Conservation (phyloP, 129 eudicot species). For the Saussurea involucrata region DNA sequence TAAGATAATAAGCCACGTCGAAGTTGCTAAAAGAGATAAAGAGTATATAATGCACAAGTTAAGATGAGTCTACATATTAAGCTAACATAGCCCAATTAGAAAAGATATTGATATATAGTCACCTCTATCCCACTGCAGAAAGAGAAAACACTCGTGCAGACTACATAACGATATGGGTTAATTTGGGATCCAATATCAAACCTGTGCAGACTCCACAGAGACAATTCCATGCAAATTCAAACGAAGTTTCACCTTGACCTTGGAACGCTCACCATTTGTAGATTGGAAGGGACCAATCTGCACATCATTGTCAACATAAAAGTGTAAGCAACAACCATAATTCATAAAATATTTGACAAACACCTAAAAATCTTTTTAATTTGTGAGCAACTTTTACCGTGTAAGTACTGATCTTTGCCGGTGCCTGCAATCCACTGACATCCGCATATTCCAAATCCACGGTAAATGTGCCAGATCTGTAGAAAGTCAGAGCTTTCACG, state of each 20-base stretch:
- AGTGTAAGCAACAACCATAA: background rate
- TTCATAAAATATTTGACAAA: background rate
- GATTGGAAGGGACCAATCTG: constrained; percentile 96
- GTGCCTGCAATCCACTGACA: constrained; percentile 77
- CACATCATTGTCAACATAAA: constrained; percentile 3
- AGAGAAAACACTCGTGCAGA: no score
- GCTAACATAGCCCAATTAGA: no score
- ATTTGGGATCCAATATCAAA: constrained; percentile 20
- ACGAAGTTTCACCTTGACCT: constrained; percentile 73
- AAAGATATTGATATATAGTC: no score
- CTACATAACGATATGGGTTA: background rate
- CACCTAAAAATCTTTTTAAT: background rate
- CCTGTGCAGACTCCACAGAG: constrained; percentile 82
- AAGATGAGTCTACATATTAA: no score
- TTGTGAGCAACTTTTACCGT: constrained; percentile 40
- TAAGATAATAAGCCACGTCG: no score
- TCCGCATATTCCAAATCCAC: constrained; percentile 83
- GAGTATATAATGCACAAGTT: no score
- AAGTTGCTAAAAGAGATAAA: no score
- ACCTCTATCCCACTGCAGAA: no score
- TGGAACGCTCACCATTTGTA: constrained; percentile 66
- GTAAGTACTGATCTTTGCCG: constrained; percentile 78
- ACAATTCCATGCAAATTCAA: constrained; percentile 86
- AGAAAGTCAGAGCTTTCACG: constrained; percentile 75
- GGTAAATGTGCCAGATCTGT: constrained; percentile 60